Conservation (phyloP, 2,329 filamentous ascomycete genomes). For the Epichloe gansuensis region DNA sequence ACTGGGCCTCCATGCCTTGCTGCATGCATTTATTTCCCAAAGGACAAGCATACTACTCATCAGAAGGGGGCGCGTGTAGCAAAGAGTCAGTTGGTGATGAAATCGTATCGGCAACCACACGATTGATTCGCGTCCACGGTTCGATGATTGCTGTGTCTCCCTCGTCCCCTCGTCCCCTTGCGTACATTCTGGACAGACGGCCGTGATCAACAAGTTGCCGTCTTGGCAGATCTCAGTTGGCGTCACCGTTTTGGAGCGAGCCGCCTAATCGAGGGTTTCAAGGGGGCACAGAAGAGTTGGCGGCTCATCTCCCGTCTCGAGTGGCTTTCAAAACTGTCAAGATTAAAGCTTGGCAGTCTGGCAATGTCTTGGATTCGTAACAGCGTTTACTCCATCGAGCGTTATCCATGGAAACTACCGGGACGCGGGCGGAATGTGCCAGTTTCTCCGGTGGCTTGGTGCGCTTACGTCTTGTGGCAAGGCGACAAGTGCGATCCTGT, state of each 20-base stretch:
- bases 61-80: neutral
- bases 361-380: constrained; percentile 1
- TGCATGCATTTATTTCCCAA: neutral
- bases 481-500: too few species aligned
- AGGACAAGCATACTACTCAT: neutral
- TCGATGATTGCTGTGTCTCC: neutral
- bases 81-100: neutral
- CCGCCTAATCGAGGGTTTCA: neutral
- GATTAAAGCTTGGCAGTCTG: constrained; percentile 1
- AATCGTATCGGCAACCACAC: neutral
- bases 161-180: neutral
- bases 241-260: neutral
- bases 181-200: neutral
- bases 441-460: neutral
- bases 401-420: neutral
- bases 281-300: neutral
- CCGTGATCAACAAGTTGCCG: neutral
- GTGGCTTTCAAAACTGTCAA: neutral
- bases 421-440: neutral
- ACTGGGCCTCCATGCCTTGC: neutral
- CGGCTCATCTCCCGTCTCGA: neutral
- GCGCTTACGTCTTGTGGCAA: neutral
- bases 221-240: constrained; percentile 3
- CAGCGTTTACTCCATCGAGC: neutral
- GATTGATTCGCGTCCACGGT: too few species aligned